Conservation (phyloP, 768 basidiomycete species). For the Tricholomella constricta region DNA sequence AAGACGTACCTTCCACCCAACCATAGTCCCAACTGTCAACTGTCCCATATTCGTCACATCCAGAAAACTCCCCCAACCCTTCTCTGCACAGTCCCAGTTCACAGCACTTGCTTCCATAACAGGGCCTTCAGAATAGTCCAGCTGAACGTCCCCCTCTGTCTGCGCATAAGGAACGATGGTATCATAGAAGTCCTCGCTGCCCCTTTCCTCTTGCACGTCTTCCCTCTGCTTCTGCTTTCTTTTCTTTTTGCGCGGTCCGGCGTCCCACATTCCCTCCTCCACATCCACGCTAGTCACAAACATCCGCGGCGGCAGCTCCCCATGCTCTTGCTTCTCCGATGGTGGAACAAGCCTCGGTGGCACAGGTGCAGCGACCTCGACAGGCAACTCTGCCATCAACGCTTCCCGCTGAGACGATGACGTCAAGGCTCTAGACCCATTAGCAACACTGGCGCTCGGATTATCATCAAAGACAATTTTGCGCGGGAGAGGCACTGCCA, state of each 20-base stretch:
- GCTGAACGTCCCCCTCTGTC: slow-evolving; percentile 17
- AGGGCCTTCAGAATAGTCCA: slow-evolving; percentile 7
- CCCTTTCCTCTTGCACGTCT: slow-evolving; percentile 14
- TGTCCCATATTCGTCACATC: slow-evolving; percentile 26
- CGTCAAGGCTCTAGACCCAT: neutral
- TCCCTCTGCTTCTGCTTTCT: slow-evolving; percentile 30
- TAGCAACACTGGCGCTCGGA: neutral
- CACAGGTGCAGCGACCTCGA: slow-evolving; percentile 5
- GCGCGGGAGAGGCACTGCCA: slow-evolving; percentile 39
- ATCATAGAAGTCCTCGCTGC: slow-evolving; percentile 2
- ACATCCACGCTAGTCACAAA: slow-evolving; percentile 77
- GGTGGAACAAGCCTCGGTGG: slow-evolving; percentile 56
- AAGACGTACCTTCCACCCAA: slow-evolving; percentile 53
- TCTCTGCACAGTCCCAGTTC: slow-evolving; percentile 40
- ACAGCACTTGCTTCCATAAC: slow-evolving; percentile 20
- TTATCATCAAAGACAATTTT: slow-evolving; percentile 56
- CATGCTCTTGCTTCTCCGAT: slow-evolving; percentile 54
- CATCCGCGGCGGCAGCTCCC: slow-evolving; percentile 57
- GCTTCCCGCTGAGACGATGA: neutral
- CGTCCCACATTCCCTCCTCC: slow-evolving; percentile 47
- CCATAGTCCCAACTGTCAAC: slow-evolving; percentile 29
- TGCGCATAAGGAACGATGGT: neutral
- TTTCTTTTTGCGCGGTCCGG: slow-evolving; percentile 31
- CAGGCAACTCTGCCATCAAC: slow-evolving; percentile 7
- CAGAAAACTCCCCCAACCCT: slow-evolving; percentile 29